These are phyloP conservation scores for Chamaenerion angustifolium DNA, from an alignment of 345 rosid species.

Conservation along the genomic window DNA sequence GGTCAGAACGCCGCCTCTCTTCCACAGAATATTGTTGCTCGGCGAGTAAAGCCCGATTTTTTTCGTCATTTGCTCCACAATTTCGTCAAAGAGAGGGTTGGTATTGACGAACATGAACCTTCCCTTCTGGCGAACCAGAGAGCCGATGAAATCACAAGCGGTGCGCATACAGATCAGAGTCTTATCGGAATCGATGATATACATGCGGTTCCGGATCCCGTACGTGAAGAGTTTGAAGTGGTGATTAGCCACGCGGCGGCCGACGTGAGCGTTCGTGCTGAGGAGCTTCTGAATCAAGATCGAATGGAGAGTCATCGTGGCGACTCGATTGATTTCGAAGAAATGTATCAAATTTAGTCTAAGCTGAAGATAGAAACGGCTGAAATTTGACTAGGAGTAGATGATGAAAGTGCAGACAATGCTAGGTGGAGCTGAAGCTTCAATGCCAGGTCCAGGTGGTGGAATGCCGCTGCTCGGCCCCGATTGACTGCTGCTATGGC, in stretches of 20 bases:
- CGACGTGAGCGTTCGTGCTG: constrained; percentile 67
- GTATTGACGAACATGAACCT: constrained; percentile 81
- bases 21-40: constrained; percentile 47
- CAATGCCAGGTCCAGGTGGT: no score
- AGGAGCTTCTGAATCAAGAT: constrained; percentile 80
- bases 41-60: constrained; percentile 58
- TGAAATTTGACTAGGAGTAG: no score
- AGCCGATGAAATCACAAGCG: constrained; percentile 65
- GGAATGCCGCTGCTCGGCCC: no score
- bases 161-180: constrained; percentile 83
- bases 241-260: constrained; percentile 57
- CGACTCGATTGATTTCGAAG: background rate
- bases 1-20: constrained; percentile 73
- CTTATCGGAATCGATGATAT: constrained; percentile 72
- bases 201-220: constrained; percentile 53
- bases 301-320: constrained; percentile 67
- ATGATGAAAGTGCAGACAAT: no score
- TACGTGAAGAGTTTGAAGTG: constrained; percentile 75
- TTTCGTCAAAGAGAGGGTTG: constrained; percentile 77
- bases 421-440: no score
- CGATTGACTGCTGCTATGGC: no score
- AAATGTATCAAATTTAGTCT: no score
- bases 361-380: no score
- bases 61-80: constrained; percentile 62
- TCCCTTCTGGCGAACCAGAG: constrained; percentile 43